Conservation (phyloP, 495 filamentous ascomycete genomes). For the Xylaria telfairii region DNA sequence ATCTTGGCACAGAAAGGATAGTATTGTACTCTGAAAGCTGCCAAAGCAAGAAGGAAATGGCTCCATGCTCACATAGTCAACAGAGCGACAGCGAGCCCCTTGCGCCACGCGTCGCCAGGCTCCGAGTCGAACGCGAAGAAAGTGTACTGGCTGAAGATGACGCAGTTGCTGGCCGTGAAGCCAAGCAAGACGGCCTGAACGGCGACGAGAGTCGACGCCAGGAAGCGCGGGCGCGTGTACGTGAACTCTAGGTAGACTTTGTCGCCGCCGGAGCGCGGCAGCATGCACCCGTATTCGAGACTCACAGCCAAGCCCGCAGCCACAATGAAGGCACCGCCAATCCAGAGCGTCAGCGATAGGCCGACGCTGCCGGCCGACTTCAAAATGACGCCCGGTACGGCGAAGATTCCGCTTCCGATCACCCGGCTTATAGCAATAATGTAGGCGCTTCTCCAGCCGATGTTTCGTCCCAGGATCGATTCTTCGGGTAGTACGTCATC, state of each 20-base stretch:
- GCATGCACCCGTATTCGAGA: constrained; percentile 75
- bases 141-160: constrained; percentile 74
- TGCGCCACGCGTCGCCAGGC: constrained; percentile 56
- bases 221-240: constrained; percentile 68
- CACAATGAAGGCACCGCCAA: constrained; percentile 65
- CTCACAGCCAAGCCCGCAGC: constrained; percentile 65
- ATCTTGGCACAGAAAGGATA: too few species aligned
- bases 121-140: constrained; percentile 65
- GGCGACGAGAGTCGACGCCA: constrained; percentile 71
- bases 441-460: constrained; percentile 72
- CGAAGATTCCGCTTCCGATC: constrained; percentile 78
- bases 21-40: too few species aligned
- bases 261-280: constrained; percentile 71
- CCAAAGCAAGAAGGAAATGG: too few species aligned
- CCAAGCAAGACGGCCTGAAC: constrained; percentile 72
- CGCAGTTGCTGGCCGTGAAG: constrained; percentile 72
- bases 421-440: constrained; percentile 79
- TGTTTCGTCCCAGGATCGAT: constrained; percentile 65
- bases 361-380: constrained; percentile 71
- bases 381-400: constrained; percentile 73
- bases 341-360: constrained; percentile 67
- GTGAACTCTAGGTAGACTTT: constrained; percentile 83
- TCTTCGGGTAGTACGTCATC: constrained; percentile 68
- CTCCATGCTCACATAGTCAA: too few species aligned
- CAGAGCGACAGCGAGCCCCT: constrained; percentile 65